A percentile compares a stretch with the other conserved stretches of the same genome.
These are phyloP conservation scores for Coelastrella sp. DNA, from an alignment of 139 green algal genomes.

Conservation along the genomic window DNA sequence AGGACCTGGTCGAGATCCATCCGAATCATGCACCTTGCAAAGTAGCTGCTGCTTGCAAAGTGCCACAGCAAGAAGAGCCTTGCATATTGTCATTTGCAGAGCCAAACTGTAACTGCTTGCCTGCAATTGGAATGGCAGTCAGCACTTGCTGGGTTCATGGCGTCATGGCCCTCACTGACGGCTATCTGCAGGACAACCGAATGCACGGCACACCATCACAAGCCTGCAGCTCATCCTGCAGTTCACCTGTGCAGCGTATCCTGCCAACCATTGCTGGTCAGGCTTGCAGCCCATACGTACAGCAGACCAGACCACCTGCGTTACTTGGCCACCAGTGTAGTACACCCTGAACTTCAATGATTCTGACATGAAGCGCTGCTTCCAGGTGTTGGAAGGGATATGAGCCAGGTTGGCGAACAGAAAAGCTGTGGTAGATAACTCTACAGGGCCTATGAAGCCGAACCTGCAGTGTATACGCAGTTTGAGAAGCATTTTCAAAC, in stretches of 20 bases:
- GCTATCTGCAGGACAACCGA: background rate
- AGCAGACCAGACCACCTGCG: constrained; percentile 38
- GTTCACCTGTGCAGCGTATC: constrained; percentile 19
- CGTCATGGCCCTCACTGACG: no score
- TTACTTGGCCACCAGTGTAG: constrained; percentile 22
- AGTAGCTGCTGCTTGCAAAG: no score
- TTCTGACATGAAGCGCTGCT: constrained; percentile 9
- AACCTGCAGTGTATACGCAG: constrained; percentile 8
- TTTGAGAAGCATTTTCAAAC: no score
- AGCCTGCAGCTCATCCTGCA: no score
- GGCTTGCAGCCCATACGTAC: constrained; percentile 16
- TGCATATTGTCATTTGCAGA: no score
- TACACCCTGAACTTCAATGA: constrained; percentile 33
- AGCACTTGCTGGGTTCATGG: no score
- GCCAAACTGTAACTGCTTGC: no score
- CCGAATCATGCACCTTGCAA: background rate
- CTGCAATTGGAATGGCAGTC: no score
- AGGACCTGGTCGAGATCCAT: background rate
- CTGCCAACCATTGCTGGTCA: constrained; percentile 6
- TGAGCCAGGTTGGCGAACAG: constrained; percentile 46
- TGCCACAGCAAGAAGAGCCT: no score
- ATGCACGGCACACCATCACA: no score
- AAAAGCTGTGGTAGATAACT: constrained; percentile 23
- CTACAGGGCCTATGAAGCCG: constrained; percentile 42
- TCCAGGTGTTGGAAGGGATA: constrained; percentile 12